Percentiles rank a stretch among this genome's conserved stretches.
These are phyloP conservation scores for Penicillium canariense DNA, from an alignment of 495 filamentous ascomycete species.

Conservation along the genomic window DNA sequence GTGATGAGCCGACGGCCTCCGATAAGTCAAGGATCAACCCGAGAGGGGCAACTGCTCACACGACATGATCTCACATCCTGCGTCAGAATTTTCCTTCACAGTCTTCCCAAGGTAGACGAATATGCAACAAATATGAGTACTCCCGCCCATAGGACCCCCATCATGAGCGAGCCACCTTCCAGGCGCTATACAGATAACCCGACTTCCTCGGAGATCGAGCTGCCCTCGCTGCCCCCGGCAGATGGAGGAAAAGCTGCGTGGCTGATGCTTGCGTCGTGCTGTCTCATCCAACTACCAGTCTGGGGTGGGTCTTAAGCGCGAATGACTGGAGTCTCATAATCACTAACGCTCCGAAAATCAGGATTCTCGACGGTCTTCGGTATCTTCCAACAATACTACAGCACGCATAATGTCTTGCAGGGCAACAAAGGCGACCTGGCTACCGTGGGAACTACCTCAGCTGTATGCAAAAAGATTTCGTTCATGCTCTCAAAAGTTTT, in stretches of 20 bases:
- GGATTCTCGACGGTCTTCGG: conserved; percentile 53
- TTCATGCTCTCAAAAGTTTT: not conserved
- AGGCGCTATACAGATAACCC: conserved; percentile 4
- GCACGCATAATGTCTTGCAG: conserved; percentile 33
- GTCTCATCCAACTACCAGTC: conserved; percentile 59
- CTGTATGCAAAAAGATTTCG: conserved; percentile 19
- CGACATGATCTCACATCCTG: not conserved
- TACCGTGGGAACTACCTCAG: conserved; percentile 50
- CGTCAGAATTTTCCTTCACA: not conserved
- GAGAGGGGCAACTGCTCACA: conserved; percentile 3
- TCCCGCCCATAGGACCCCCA: conserved; percentile 5
- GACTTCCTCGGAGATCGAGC: conserved; percentile 30
- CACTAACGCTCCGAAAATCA: conserved; percentile 8
- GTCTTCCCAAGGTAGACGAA: not conserved
- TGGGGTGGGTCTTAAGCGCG: conserved; percentile 52
- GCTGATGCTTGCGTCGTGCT: conserved; percentile 60
- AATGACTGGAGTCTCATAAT: not conserved
- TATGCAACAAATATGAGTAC: conserved; percentile 5
- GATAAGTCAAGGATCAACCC: conserved; percentile 13
- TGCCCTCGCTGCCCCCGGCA: conserved; percentile 46
- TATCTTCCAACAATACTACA: conserved; percentile 50
- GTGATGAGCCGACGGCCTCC: not conserved
- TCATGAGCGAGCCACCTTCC: conserved; percentile 3
- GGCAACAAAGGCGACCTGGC: conserved; percentile 41
- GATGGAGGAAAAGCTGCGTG: conserved; percentile 64